Percentiles rank a stretch among this genome's conserved stretches.
Conservation (phyloP, 83 land plant genomes). For the Thuja plicata region DNA sequence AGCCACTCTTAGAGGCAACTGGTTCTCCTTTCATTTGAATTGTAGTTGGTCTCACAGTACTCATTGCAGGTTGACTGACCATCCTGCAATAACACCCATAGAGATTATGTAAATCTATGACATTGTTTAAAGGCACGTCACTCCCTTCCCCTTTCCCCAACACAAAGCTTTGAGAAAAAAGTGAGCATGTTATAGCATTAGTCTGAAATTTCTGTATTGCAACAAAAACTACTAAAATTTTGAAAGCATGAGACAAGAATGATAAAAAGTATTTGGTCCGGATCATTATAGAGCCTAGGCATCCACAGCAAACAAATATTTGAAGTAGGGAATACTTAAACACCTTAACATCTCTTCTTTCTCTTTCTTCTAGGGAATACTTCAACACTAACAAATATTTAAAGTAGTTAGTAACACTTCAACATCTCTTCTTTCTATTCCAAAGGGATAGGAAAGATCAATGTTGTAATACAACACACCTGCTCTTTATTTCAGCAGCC, state of each 20-base stretch:
- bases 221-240: not conserved
- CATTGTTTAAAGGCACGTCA: not conserved
- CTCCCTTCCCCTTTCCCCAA: not conserved
- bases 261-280: not conserved
- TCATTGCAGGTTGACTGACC: constrained; percentile 62
- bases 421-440: not conserved
- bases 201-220: not conserved
- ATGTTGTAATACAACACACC: constrained; percentile 31
- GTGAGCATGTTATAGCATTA: not conserved
- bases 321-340: not conserved
- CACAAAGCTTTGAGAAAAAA: not conserved
- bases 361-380: not conserved
- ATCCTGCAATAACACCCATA: constrained; percentile 30
- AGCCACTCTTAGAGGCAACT: constrained; percentile 46
- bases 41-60: constrained; percentile 33
- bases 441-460: not conserved
- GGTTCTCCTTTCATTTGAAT: constrained; percentile 53
- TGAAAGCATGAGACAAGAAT: not conserved
- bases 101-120: not conserved
- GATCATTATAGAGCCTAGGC: not conserved
- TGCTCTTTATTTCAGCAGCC: constrained; percentile 65
- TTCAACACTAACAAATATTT: not conserved
- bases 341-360: not conserved
- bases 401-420: not conserved
- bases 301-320: not conserved